Evolutionary conservation across 2,329 filamentous ascomycete genomes (phyloP).

Genomic region (Diaporthe batatas): DNA sequence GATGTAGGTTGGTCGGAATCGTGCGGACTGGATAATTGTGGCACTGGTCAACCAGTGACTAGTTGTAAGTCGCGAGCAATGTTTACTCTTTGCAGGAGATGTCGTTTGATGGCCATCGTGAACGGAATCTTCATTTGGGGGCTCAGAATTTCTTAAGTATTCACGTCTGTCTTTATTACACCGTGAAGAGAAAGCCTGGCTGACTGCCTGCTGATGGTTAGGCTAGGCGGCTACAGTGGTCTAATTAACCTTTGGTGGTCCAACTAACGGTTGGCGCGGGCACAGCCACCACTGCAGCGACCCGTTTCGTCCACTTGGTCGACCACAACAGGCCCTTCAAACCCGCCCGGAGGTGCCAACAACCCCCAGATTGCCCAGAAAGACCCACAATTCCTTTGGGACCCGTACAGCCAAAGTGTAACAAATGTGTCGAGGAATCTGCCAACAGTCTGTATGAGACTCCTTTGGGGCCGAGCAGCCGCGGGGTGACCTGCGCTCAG

Average conservation of each 20-base stretch:
- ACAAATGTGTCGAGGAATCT: neutral
- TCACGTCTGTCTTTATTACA: neutral
- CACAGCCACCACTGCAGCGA: slow-evolving; percentile 6
- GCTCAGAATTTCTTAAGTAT: neutral
- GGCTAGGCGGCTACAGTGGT: neutral
- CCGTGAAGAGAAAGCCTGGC: neutral
- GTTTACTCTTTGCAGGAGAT: too few relatives aligned
- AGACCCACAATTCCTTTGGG: neutral
- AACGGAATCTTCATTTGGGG: neutral
- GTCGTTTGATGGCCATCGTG: neutral
- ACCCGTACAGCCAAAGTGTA: neutral
- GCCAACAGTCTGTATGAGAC: neutral
- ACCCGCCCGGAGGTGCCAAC: too few relatives aligned
- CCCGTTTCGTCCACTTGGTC: neutral
- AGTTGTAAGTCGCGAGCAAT: neutral
- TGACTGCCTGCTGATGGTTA: neutral
- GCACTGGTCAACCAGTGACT: too few relatives aligned
- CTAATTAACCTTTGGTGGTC: too few relatives aligned
- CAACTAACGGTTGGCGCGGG: neutral
- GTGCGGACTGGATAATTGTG: neutral
- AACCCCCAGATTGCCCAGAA: neutral
- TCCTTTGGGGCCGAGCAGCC: neutral
- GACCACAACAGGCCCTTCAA: neutral
- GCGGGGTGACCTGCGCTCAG: neutral
- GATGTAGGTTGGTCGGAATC: too few relatives aligned